Percentiles rank a stretch among this genome's conserved stretches.
These are phyloP conservation scores for Tulasnella calospora DNA, from an alignment of 768 basidiomycete species.

Conservation along the genomic window DNA sequence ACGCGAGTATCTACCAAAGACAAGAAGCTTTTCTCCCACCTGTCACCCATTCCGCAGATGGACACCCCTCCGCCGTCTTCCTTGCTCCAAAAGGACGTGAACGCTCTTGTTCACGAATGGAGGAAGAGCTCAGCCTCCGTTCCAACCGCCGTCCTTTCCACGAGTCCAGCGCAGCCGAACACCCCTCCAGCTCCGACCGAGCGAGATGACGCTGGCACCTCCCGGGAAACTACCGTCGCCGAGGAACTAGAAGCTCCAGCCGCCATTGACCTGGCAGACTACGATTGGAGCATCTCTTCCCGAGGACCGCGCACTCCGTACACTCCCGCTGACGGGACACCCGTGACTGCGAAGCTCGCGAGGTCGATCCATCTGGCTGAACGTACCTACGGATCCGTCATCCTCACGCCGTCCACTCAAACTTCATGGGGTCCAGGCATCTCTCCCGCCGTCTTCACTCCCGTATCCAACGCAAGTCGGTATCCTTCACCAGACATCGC, in stretches of 20 bases:
- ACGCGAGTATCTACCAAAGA: background rate
- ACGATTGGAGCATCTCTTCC: slow-evolving; percentile 64
- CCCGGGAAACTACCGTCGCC: background rate
- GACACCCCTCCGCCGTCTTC: slow-evolving; percentile 42
- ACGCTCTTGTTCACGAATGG: slow-evolving; percentile 61
- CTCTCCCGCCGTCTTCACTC: slow-evolving; percentile 23
- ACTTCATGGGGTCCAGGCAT: slow-evolving; percentile 30
- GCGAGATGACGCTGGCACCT: background rate
- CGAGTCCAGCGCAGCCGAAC: slow-evolving; percentile 28
- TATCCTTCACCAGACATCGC: slow-evolving; percentile 55
- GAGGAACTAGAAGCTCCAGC: slow-evolving; percentile 6
- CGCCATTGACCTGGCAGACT: slow-evolving; percentile 59
- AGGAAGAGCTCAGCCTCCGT: slow-evolving; percentile 49
- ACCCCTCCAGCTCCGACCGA: slow-evolving; percentile 14
- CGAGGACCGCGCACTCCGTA: slow-evolving; percentile 48
- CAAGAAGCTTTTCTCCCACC: slow-evolving; percentile 31
- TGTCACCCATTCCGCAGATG: slow-evolving; percentile 62
- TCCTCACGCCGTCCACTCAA: slow-evolving; percentile 26
- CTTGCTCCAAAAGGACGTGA: slow-evolving; percentile 49
- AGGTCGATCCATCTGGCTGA: slow-evolving; percentile 56
- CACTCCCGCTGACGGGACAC: slow-evolving; percentile 33
- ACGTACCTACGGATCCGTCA: slow-evolving; percentile 45
- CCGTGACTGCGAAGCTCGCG: slow-evolving; percentile 38
- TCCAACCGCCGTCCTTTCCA: slow-evolving; percentile 46
- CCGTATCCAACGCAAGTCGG: slow-evolving; percentile 31